Percentiles rank a stretch among this genome's conserved stretches.
Conservation (phyloP, 2,329 filamentous ascomycete genomes). For the Pseudocercospora ulei region DNA sequence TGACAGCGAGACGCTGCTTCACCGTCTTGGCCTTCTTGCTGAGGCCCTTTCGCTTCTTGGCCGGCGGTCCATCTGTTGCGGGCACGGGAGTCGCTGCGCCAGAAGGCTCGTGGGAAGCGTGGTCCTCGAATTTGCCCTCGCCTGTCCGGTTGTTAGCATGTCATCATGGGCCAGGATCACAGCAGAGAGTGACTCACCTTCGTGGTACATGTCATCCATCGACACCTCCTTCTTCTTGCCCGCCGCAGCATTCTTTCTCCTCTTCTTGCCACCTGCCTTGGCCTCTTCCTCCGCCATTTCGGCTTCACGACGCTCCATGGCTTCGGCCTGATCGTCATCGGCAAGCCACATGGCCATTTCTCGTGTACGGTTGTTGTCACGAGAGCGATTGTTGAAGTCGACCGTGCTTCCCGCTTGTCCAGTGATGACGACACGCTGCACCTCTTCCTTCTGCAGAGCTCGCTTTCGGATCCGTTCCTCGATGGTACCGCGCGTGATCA, state of each 20-base stretch:
- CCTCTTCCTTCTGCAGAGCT: constrained; percentile 95
- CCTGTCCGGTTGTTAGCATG: constrained; percentile 47
- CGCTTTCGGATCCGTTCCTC: constrained; percentile 97
- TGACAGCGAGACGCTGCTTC: constrained; percentile 43
- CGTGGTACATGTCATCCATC: constrained; percentile 96
- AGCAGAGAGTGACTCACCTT: constrained; percentile 51
- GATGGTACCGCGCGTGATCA: constrained; percentile 93
- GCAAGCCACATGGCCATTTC: constrained; percentile 99
- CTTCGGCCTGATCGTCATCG: constrained; percentile 88
- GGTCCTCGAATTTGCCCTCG: constrained; percentile 94
- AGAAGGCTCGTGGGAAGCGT: constrained; percentile 67
- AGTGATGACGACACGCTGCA: constrained; percentile 91
- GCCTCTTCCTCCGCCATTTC: constrained; percentile 62
- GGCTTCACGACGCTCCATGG: constrained; percentile 86
- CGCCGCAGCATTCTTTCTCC: constrained; percentile 41
- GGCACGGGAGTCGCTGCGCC: constrained; percentile 75
- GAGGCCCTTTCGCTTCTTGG: constrained; percentile 49
- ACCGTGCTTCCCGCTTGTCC: constrained; percentile 61
- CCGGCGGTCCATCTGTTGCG: constrained; percentile 38
- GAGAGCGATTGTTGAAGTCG: constrained; percentile 80
- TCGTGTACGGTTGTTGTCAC: constrained; percentile 91
- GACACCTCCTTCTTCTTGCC: constrained; percentile 56
- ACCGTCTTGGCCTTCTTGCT: constrained; percentile 47
- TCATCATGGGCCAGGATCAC: not conserved
- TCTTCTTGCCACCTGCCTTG: constrained; percentile 45